Base-by-base conservation (phyloP, 768 basidiomycete genomes). In the Suillus luteus region DNA sequence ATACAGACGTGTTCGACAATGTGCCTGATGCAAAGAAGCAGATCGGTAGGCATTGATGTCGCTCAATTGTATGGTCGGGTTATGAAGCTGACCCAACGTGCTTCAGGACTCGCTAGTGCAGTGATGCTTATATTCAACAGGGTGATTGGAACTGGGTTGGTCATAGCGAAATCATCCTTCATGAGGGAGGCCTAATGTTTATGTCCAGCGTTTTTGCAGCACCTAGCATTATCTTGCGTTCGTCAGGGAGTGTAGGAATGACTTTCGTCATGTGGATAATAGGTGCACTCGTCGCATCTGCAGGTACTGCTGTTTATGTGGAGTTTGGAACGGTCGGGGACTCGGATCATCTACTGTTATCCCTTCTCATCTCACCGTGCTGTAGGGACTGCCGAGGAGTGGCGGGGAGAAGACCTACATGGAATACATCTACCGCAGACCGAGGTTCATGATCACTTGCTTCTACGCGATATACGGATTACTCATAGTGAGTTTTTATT, bases 371-470 rank as follows among this genome's bases (percentile, higher is more conserved):
- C 2, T 62, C 7, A 2, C 35, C n/a, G 0, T 22, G 8, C 57
- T 41, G 2, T 31, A 90, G 87, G 88, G 85, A 22, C 78, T 92
- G 2, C 90, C 90, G 1, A 79, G 85, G 3, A 91, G 81, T 61
- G 90, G 90, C 1, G 90, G 87, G 2, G 90, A 91, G 77, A 91
- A 91, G 76, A 89, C 86, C 59, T 92, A 91, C 68, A 74, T 92
- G 43, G 88, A 90, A 65, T 90, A 81, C 70, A 82, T 90, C n/a
- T 91, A 84, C 73, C 78, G 83, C 54, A 79, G 79, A 4, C 90
- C 90, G 7, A 81, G 78, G 57, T 89, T 86, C 68, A 72, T 92
- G 69, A 79, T 77, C 15, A 86, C 87, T 5, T 90, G 87, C 67
- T 69, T 80, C 9, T 91, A 82, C 65, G 80, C 85, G 2, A 73